A percentile compares a stretch with the other conserved stretches of the same genome.
phyloP scores from a whole-genome alignment of 345 rosid genomes.

The Salix suchowensis region DNA sequence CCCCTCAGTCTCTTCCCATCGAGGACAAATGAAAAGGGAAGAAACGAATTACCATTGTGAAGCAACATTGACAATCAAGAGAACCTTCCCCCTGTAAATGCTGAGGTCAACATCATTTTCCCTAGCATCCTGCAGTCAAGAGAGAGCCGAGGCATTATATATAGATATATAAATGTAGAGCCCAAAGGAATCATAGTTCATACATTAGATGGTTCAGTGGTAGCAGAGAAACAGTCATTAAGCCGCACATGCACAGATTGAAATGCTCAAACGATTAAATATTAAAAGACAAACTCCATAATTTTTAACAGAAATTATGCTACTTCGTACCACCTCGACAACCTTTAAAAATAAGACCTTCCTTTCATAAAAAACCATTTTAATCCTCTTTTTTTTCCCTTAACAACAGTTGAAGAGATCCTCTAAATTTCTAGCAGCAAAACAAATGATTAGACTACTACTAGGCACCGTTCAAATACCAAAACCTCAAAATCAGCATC shows the following conservation, averaged over 20 bases:
- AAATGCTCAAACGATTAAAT: not conserved
- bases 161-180: no score
- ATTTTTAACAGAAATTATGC: not conserved
- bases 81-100: slow-evolving; percentile 80
- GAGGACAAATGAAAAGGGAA: not conserved
- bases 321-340: not conserved
- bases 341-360: not conserved
- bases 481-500: not conserved
- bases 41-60: slow-evolving; percentile 67
- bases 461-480: not conserved
- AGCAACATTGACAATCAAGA: slow-evolving; percentile 91
- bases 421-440: not conserved
- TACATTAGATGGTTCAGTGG: not conserved
- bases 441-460: not conserved
- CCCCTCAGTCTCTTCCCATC: not conserved
- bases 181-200: not conserved
- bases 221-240: not conserved
- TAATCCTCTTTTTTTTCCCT: not conserved
- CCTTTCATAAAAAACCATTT: not conserved
- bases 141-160: not conserved
- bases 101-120: slow-evolving; percentile 74
- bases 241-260: not conserved
- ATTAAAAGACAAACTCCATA: not conserved
- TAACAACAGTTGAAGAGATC: not conserved
- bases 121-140: slow-evolving; percentile 55